phyloP scores from a whole-genome alignment of 106 monocot genomes.

The Vanilla planifolia region DNA sequence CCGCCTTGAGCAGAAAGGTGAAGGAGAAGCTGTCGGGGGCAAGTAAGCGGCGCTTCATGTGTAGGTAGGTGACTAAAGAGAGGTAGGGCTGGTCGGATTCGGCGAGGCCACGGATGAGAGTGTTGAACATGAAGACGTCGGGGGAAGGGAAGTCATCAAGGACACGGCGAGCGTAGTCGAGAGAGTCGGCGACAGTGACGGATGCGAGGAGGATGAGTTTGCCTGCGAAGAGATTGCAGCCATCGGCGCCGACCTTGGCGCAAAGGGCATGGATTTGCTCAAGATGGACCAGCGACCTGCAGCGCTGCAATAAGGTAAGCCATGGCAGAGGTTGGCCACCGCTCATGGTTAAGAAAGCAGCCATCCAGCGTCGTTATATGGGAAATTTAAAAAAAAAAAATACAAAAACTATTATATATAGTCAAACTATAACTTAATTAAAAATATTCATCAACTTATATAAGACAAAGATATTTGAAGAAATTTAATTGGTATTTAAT shows the following conservation, averaged over 20 bases:
- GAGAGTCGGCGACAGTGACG: constrained; percentile 17
- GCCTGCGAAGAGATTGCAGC: constrained; percentile 34
- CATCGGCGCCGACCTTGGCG: constrained; percentile 31
- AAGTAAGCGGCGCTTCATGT: constrained; percentile 23
- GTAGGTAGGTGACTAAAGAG: constrained; percentile 19
- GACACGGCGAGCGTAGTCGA: constrained; percentile 32
- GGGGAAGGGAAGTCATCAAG: constrained; percentile 28
- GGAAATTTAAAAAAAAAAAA: too few relatives aligned
- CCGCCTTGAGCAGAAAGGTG: constrained; percentile 55
- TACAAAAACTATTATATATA: too few relatives aligned
- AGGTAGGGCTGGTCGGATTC: constrained; percentile 19
- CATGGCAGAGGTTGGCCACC: too few relatives aligned
- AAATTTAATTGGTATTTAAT: too few relatives aligned
- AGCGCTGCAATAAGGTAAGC: constrained; percentile 26
- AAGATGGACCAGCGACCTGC: constrained; percentile 45
- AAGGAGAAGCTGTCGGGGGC: constrained; percentile 65
- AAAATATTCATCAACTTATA: too few relatives aligned
- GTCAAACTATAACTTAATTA: too few relatives aligned
- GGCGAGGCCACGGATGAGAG: constrained; percentile 49
- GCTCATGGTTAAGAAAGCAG: too few relatives aligned
- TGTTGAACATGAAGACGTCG: constrained; percentile 62
- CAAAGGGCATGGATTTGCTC: constrained; percentile 38
- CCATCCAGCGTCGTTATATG: too few relatives aligned
- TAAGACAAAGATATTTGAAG: too few relatives aligned
- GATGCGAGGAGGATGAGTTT: constrained; percentile 39